Evolutionary conservation across 1,284 basidiomycete species (phyloP).

Genomic region (Leccinum subrobustum): DNA sequence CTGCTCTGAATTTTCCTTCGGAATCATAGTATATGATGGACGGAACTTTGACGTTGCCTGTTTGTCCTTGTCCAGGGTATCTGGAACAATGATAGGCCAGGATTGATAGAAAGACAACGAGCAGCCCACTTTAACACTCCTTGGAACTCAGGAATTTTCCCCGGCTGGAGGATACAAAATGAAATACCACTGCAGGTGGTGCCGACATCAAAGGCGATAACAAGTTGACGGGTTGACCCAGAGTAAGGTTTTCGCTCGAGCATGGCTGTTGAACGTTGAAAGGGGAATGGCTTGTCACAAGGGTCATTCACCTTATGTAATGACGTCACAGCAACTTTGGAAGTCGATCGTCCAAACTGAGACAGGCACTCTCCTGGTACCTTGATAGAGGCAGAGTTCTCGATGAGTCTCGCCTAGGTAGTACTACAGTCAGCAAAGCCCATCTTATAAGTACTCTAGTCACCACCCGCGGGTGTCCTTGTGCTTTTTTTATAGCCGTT

Average conservation of each 20-base stretch:
- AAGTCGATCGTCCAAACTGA: not conserved
- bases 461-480: not conserved
- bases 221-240: slow-evolving; percentile 35
- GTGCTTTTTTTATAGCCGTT: not conserved
- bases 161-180: slow-evolving; percentile 38
- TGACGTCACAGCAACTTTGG: not conserved
- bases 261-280: slow-evolving; percentile 5
- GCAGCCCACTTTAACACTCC: not conserved
- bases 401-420: not conserved
- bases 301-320: no score
- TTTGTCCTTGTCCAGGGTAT: not conserved
- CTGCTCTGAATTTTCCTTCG: slow-evolving; percentile 26
- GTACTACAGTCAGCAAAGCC: not conserved
- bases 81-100: not conserved
- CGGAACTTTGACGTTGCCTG: not conserved
- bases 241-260: slow-evolving; percentile 16
- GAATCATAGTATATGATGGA: not conserved
- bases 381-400: not conserved
- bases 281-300: not conserved
- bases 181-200: slow-evolving; percentile 50
- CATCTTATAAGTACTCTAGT: slow-evolving; percentile 9
- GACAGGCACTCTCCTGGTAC: not conserved
- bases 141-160: not conserved
- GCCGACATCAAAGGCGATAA: slow-evolving; percentile 49
- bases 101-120: not conserved